A percentile compares a stretch with the other conserved stretches of the same genome.
These are phyloP conservation scores for Acanthamoeba royreba DNA, from an alignment of 208 protist genomes.

Conservation along the genomic window DNA sequence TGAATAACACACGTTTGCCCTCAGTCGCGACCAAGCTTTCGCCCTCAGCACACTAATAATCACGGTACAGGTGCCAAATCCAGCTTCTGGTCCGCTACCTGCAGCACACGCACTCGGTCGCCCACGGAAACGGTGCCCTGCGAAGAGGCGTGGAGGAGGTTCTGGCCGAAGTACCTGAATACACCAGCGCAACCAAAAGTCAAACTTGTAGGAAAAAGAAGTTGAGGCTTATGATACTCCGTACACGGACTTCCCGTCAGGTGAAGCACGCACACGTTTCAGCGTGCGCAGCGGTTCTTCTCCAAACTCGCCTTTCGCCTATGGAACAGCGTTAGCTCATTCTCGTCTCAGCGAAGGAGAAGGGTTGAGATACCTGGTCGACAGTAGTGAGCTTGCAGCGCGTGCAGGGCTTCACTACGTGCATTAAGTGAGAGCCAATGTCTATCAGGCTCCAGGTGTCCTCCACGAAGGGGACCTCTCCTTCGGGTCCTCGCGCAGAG, in stretches of 20 bases:
- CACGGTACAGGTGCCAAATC: too few relatives aligned
- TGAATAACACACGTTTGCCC: too few relatives aligned
- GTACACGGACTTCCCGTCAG: not conserved
- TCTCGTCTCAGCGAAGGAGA: not conserved
- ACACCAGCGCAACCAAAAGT: too few relatives aligned
- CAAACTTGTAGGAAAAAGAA: too few relatives aligned
- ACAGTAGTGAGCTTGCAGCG: slow-evolving; percentile 41
- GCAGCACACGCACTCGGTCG: not conserved
- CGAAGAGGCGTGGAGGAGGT: not conserved
- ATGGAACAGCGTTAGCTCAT: not conserved
- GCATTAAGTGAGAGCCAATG: not conserved
- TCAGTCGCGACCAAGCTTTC: too few relatives aligned
- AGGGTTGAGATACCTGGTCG: too few relatives aligned
- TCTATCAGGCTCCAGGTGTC: not conserved
- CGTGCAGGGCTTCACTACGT: slow-evolving; percentile 18
- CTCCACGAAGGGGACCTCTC: not conserved
- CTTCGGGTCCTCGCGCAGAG: not conserved
- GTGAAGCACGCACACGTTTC: not conserved
- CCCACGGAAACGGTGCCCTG: not conserved
- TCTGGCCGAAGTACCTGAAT: not conserved
- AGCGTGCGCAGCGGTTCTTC: not conserved
- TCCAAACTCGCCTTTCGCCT: not conserved
- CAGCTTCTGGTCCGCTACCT: too few relatives aligned
- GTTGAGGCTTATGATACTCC: too few relatives aligned
- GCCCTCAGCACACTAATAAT: too few relatives aligned